Base-by-base conservation (phyloP, 1,284 basidiomycete genomes). In the Trichosporon inkin region DNA sequence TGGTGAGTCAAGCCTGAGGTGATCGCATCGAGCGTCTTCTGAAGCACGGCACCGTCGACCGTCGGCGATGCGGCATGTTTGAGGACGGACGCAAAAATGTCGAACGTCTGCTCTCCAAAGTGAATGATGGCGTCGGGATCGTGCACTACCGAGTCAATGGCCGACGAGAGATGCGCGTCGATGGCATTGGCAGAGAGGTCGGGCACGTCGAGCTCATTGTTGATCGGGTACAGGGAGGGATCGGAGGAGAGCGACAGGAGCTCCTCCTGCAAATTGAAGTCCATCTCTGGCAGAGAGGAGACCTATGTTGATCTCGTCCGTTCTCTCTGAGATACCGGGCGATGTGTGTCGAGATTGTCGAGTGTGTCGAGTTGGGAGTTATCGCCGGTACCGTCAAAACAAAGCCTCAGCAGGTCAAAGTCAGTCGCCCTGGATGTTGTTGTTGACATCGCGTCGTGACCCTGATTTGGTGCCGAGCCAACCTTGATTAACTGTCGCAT, bases 191-290 rank as follows among this genome's bases (percentile, higher is more conserved):
- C 67, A 59, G 81, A 80, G 68, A 83, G 78, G 10, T 75, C 74
- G 16, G 78, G 80, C 22, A 88, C 80, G 67, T 89, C 86, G 64
- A 84, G 81, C 71, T 89, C 88, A 64, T 85, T 77, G 22, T 81
- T 78, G 64, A 90, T 86, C 16, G 81, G 77, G 68, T 89, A 88
- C 51, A 79, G 80, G 2, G 81, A 80, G 0, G 82, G 71, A 64
- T 88, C 85, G 32, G 72, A 70, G 2, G 68, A 54, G 17, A 89
- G 80, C 35, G 82, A 80, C 63, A 87, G 84, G 4, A 88, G 78
- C 75, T 89, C 86, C 67, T 89, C 88, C 74, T 87, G 86, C 10
- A 92, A 83, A 68, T 88, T 87, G 77, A 90, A 90, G 37, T 71
- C 72, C 64, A 66, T 66, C 59, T 53, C 49, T 55, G 52, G 39